A percentile compares a stretch with the other conserved stretches of the same genome.
Evolutionary conservation across 139 green algal species (phyloP).

Genomic region (Auxenochlorella pyrenoidosa): DNA sequence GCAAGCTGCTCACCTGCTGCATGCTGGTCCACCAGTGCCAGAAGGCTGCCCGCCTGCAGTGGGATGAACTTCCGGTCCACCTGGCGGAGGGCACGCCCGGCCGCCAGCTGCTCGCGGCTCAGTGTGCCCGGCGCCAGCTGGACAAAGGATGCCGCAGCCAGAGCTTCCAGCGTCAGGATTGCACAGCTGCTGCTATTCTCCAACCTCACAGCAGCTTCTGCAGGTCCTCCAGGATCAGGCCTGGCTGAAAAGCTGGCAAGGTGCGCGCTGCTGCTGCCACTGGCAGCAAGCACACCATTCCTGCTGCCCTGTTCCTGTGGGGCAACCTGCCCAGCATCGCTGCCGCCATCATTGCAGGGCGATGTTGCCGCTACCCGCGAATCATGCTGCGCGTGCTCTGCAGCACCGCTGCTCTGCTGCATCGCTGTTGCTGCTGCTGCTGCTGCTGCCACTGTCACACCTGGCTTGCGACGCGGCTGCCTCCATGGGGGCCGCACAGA

Average conservation of each 20-base stretch:
- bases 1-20: constrained; percentile 62
- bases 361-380: no score
- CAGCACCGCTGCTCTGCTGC: not conserved
- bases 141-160: constrained; percentile 10
- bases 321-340: no score
- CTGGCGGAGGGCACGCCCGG: constrained; percentile 45
- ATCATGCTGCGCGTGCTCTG: not conserved
- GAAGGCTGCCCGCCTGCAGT: constrained; percentile 39
- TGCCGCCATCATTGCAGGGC: no score
- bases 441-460: not conserved
- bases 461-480: constrained; percentile 13
- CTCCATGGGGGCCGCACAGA: constrained; percentile 33
- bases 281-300: not conserved
- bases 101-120: constrained; percentile 41
- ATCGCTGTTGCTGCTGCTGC: not conserved
- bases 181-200: no score
- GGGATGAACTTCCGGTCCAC: constrained; percentile 74
- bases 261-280: not conserved
- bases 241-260: not conserved
- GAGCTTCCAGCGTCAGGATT: not conserved
- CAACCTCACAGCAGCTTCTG: not conserved
- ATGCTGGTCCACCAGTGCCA: constrained; percentile 85
- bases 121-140: constrained; percentile 35
- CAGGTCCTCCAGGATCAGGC: not conserved
- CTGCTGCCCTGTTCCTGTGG: not conserved